Percentiles rank a stretch among this genome's conserved stretches.
Evolutionary conservation across 2,329 filamentous ascomycete genomes (phyloP).

Genomic region (Ilyonectria mors-panacis): DNA sequence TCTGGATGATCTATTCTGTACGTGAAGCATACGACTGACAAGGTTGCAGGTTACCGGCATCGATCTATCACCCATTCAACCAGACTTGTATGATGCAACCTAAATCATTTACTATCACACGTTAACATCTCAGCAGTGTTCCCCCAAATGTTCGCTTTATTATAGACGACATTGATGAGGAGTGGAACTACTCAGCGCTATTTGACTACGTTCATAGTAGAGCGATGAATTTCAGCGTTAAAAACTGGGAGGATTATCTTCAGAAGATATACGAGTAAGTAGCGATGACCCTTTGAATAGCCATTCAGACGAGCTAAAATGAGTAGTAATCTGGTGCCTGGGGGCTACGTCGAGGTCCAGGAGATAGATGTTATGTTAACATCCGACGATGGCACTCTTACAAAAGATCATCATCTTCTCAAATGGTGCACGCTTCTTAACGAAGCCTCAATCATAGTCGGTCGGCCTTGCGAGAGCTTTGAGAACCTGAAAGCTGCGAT

Average conservation of each 20-base stretch:
- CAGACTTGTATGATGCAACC: constrained; percentile 14
- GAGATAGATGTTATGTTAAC: neutral
- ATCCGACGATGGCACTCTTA: neutral
- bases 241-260: neutral
- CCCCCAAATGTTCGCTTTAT: neutral
- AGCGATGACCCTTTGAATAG: neutral
- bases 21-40: neutral
- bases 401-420: neutral
- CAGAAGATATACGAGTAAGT: neutral
- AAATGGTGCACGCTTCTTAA: neutral
- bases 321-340: neutral
- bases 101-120: neutral
- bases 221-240: neutral
- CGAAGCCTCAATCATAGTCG: neutral
- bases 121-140: neutral
- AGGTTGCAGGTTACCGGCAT: constrained; percentile 1
- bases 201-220: neutral
- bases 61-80: constrained; percentile 30
- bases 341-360: neutral
- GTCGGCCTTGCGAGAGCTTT: neutral
- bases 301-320: neutral
- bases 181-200: neutral
- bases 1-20: neutral
- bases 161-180: neutral
- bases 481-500: neutral